Conservation (phyloP, 202 grass and related monocot species). For the Schoenoplectus triqueter region DNA sequence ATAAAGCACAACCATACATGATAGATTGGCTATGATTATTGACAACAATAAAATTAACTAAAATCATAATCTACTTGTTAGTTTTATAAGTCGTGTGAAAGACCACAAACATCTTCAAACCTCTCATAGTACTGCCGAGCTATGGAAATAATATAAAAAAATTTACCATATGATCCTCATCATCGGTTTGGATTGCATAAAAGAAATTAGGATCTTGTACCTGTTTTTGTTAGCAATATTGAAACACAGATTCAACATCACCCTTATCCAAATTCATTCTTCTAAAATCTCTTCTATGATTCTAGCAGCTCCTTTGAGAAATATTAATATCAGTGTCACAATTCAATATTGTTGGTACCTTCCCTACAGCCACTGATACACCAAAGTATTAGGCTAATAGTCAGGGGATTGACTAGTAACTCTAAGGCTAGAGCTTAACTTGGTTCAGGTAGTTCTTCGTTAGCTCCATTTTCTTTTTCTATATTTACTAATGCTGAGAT, state of each 20-base stretch:
- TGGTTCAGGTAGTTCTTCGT: no score
- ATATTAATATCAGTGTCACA: neutral
- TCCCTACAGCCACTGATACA: neutral
- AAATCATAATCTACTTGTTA: neutral
- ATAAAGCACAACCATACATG: no score
- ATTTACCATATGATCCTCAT: neutral
- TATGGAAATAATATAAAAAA: neutral
- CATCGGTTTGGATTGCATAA: neutral
- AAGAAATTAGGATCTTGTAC: neutral
- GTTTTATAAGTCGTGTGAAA: neutral
- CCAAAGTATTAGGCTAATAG: no score
- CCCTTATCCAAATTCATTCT: neutral
- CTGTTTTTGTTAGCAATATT: neutral
- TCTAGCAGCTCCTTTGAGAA: slow-evolving; percentile 4
- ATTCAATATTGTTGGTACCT: neutral
- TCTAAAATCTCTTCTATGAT: neutral
- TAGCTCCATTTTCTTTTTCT: no score
- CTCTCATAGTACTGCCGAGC: no score
- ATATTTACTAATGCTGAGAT: no score
- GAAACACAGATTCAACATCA: neutral
- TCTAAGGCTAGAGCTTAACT: no score
- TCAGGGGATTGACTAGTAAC: no score
- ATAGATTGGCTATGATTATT: no score
- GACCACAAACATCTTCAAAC: neutral
- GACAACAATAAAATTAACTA: neutral